phyloP scores from a whole-genome alignment of 1,139 yeast species.

The Debaryomycetaceae sp. region DNA sequence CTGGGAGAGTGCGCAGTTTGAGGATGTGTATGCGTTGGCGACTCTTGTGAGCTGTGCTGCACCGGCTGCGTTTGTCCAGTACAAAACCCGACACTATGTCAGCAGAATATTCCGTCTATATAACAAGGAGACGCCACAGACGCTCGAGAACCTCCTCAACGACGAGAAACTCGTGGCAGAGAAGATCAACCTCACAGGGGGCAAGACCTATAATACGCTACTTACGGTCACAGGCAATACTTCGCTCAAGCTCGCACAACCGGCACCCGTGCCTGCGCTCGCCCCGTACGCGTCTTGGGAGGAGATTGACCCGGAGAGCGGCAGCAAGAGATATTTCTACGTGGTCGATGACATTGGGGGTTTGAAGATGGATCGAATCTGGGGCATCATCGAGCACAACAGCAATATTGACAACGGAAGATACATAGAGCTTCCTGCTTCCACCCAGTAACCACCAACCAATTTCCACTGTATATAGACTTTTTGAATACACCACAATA shows the following conservation, averaged over 20 bases:
- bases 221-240: slow-evolving; percentile 45
- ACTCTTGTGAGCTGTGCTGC: slow-evolving; percentile 35
- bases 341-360: slow-evolving; percentile 78
- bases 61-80: slow-evolving; percentile 53
- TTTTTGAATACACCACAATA: background rate
- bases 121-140: slow-evolving; percentile 60
- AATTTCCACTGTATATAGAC: background rate
- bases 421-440: slow-evolving; percentile 18
- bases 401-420: slow-evolving; percentile 69
- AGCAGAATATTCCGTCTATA: slow-evolving; percentile 69
- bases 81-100: slow-evolving; percentile 64
- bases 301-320: slow-evolving; percentile 34
- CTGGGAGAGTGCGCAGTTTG: slow-evolving; percentile 53
- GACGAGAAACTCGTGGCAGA: slow-evolving; percentile 71
- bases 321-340: slow-evolving; percentile 43
- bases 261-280: slow-evolving; percentile 23
- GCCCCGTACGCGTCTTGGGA: slow-evolving; percentile 65
- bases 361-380: slow-evolving; percentile 73
- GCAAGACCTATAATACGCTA: slow-evolving; percentile 60
- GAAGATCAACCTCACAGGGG: slow-evolving; percentile 64
- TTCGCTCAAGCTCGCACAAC: slow-evolving; percentile 36
- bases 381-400: slow-evolving; percentile 74
- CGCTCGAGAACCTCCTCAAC: slow-evolving; percentile 53
- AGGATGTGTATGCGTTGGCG: slow-evolving; percentile 49
- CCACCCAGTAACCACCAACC: background rate